phyloP scores from a whole-genome alignment of 495 filamentous ascomycete genomes.

The Penicillium dipodomyicola region DNA sequence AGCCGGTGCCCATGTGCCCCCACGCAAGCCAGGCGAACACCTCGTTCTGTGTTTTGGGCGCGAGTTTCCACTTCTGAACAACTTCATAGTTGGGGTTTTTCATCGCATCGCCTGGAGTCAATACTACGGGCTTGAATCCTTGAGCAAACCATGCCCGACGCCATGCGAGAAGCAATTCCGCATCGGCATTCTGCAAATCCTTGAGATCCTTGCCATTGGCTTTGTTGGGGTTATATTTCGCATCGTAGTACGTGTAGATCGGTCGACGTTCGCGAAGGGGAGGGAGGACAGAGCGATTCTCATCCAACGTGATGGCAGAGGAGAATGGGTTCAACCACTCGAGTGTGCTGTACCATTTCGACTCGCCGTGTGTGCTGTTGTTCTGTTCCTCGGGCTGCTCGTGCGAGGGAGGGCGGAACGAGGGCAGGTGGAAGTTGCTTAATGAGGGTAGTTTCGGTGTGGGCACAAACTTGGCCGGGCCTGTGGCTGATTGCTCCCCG shows the following conservation, averaged over 20 bases:
- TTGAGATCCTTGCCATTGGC: slow-evolving; percentile 53
- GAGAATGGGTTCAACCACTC: slow-evolving; percentile 91
- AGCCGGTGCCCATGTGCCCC: slow-evolving; percentile 86
- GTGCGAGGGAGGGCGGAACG: slow-evolving; percentile 69
- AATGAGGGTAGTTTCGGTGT: slow-evolving; percentile 44
- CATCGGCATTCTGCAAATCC: slow-evolving; percentile 64
- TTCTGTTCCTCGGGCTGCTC: slow-evolving; percentile 74
- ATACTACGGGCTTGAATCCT: slow-evolving; percentile 81
- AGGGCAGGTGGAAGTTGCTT: slow-evolving; percentile 37
- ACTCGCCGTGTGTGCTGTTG: slow-evolving; percentile 73
- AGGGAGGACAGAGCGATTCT: slow-evolving; percentile 82
- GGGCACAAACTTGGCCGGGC: slow-evolving; percentile 37
- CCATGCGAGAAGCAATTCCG: slow-evolving; percentile 80
- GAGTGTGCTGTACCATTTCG: slow-evolving; percentile 84
- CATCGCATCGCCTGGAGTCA: slow-evolving; percentile 79
- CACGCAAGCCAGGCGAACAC: slow-evolving; percentile 87
- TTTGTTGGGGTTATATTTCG: slow-evolving; percentile 41
- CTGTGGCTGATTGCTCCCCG: slow-evolving; percentile 23
- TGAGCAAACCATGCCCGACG: slow-evolving; percentile 90
- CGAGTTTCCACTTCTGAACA: slow-evolving; percentile 53
- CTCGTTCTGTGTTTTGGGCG: slow-evolving; percentile 62
- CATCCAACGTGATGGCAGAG: slow-evolving; percentile 77
- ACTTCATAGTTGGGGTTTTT: slow-evolving; percentile 74
- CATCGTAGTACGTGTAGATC: slow-evolving; percentile 93
- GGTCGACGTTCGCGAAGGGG: slow-evolving; percentile 66